These are phyloP conservation scores for Gnetum montanum DNA, from an alignment of 75 land plant genomes.

Conservation along the genomic window DNA sequence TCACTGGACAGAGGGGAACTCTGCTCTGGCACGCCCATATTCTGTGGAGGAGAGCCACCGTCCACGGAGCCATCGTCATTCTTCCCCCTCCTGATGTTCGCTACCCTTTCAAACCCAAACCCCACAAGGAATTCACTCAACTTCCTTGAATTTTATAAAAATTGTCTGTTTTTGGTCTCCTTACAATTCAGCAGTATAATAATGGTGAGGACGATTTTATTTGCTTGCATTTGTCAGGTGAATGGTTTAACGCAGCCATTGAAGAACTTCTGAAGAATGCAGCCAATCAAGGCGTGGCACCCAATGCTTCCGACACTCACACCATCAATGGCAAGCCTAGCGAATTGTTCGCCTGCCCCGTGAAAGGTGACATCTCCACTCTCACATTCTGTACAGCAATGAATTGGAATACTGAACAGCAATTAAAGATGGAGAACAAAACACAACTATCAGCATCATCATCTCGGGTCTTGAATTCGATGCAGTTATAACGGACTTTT, in stretches of 20 bases:
- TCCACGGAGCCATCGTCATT: slow-evolving; percentile 32
- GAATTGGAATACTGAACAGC: too few relatives aligned
- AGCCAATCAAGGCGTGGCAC: slow-evolving; percentile 42
- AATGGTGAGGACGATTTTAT: background rate
- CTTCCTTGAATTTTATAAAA: slow-evolving; percentile 3
- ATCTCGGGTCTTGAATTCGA: background rate
- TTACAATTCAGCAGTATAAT: background rate
- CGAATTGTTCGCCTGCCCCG: slow-evolving; percentile 36
- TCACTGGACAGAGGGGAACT: slow-evolving; percentile 26
- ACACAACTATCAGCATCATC: too few relatives aligned
- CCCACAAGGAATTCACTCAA: slow-evolving; percentile 9
- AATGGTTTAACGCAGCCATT: slow-evolving; percentile 81
- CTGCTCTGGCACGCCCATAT: slow-evolving; percentile 38
- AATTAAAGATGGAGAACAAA: too few relatives aligned
- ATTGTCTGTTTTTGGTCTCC: background rate
- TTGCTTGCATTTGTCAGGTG: slow-evolving; percentile 19
- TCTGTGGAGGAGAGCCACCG: slow-evolving; percentile 25
- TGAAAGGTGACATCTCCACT: slow-evolving; percentile 16
- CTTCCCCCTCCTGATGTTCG: slow-evolving; percentile 10
- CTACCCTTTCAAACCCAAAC: slow-evolving; percentile 22
- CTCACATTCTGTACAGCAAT: too few relatives aligned
- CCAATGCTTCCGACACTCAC: slow-evolving; percentile 73
- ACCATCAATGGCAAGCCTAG: slow-evolving; percentile 86
- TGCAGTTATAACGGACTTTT: too few relatives aligned
- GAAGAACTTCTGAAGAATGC: slow-evolving; percentile 63